Conservation (phyloP, 495 filamentous ascomycete genomes). For the Neohortaea acidophila region DNA sequence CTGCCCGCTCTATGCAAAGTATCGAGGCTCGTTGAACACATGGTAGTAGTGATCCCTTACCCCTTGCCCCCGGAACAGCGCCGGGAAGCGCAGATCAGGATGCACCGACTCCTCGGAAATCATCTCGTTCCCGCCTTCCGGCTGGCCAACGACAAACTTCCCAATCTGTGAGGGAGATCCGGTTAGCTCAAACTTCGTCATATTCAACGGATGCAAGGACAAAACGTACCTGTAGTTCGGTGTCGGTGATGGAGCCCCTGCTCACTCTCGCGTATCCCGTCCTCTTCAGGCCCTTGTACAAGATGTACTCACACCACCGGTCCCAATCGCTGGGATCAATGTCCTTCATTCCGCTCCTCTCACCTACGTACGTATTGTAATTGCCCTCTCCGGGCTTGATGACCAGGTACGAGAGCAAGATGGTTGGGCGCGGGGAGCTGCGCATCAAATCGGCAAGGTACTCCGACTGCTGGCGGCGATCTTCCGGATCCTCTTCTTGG, state of each 20-base stretch:
- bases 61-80: conserved; percentile 69
- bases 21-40: conserved; percentile 88
- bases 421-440: conserved; percentile 58
- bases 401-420: conserved; percentile 84
- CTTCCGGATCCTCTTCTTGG: conserved; percentile 93
- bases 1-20: conserved; percentile 23
- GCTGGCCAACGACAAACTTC: conserved; percentile 77
- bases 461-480: conserved; percentile 73
- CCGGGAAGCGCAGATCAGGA: conserved; percentile 68
- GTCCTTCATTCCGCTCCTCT: conserved; percentile 80
- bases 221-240: conserved; percentile 70
- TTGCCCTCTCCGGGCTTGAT: conserved; percentile 83
- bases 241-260: conserved; percentile 86
- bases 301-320: conserved; percentile 97
- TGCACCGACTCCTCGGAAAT: conserved; percentile 55
- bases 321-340: conserved; percentile 92
- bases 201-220: background rate
- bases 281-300: conserved; percentile 78
- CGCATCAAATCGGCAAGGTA: conserved; percentile 87
- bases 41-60: conserved; percentile 86
- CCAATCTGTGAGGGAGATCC: conserved; percentile 42
- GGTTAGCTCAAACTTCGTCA: conserved; percentile 11
- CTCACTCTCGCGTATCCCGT: conserved; percentile 84
- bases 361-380: conserved; percentile 91
- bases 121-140: conserved; percentile 44